Evolutionary conservation across 106 monocot species (phyloP), one percentile per base, ranked within the genome.

Genomic region (Apostasia shenzhenica): DNA sequence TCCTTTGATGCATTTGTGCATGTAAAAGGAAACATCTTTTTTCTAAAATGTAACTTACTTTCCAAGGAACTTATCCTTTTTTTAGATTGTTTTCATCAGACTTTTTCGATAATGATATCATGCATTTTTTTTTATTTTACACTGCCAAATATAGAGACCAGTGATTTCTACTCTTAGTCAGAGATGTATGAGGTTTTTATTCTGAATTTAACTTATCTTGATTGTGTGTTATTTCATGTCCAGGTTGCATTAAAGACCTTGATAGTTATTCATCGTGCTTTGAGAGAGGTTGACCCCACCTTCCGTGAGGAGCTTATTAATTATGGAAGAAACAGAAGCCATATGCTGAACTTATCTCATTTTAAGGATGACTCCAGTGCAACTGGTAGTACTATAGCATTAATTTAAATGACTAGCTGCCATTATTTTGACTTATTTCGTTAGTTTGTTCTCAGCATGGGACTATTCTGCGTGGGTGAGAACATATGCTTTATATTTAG

Each of bases 321-420:
- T 61, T 97, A 97, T 89, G 92, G 92, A 71, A 84, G 81, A 76
- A 84, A 72, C 45, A 82, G 83, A 83, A 71, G 66, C 67, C 89
- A 97, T 77, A 92, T 92, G 82, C 89, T 97, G 41, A 89, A 97
- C 66, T 71, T 97, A 76, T 72, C 89, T 12, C 89, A 97, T 79
- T 97, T 97, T 77, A 92, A 87, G 81, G 97, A 97, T 87, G 97
- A 97, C 79, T 97, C 97, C 37, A 89, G 92, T 75, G 80, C 86
- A 80, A 70, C 82, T 64, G 89, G 95, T 97, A 84, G 67, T 58
- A 1, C 38, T 70, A 48, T 39, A 46, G 55, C 1, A 13, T 54
- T 73, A 65, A 43, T 48, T 65, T 37, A 5, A 8, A 8, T 37
- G 6, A 65, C 12, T 41, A 40, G 7, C 14, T 8, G 4, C 39